Conservation (phyloP, 2,329 filamentous ascomycete genomes). For the Pezicula carpinea region DNA sequence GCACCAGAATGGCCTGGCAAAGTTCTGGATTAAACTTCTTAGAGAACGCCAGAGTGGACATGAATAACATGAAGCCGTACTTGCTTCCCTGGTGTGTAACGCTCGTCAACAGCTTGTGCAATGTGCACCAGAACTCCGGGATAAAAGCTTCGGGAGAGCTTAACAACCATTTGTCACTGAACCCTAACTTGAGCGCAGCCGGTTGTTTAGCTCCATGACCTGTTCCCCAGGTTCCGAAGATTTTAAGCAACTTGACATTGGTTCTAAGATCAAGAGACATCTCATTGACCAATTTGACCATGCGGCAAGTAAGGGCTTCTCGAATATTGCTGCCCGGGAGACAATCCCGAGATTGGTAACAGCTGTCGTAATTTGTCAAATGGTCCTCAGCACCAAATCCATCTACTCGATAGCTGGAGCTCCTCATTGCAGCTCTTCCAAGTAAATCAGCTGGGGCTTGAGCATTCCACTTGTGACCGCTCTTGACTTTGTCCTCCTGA, state of each 20-base stretch:
- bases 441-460: conserved; percentile 12
- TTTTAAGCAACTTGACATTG: conserved; percentile 11
- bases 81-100: conserved; percentile 11
- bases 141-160: conserved; percentile 11
- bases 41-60: conserved; percentile 24
- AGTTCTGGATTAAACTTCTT: conserved; percentile 17
- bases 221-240: conserved; percentile 15
- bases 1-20: conserved; percentile 27
- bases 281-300: conserved; percentile 13
- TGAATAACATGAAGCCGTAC: conserved; percentile 25
- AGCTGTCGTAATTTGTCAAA: conserved; percentile 25
- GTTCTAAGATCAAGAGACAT: conserved; percentile 13
- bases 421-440: conserved; percentile 26
- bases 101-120: conserved; percentile 17
- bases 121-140: conserved; percentile 16
- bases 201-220: background rate
- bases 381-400: conserved; percentile 35
- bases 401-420: conserved; percentile 27
- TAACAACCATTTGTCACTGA: conserved; percentile 14
- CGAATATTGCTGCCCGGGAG: conserved; percentile 1
- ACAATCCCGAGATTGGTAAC: conserved; percentile 30
- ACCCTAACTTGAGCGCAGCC: conserved; percentile 1
- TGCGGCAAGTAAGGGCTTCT: conserved; percentile 10
- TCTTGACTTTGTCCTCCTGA: conserved; percentile 3
- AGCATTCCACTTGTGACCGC: conserved; percentile 9